phyloP scores from a whole-genome alignment of 2,329 filamentous ascomycete genomes.

The Ceratocystis alfenasii region DNA sequence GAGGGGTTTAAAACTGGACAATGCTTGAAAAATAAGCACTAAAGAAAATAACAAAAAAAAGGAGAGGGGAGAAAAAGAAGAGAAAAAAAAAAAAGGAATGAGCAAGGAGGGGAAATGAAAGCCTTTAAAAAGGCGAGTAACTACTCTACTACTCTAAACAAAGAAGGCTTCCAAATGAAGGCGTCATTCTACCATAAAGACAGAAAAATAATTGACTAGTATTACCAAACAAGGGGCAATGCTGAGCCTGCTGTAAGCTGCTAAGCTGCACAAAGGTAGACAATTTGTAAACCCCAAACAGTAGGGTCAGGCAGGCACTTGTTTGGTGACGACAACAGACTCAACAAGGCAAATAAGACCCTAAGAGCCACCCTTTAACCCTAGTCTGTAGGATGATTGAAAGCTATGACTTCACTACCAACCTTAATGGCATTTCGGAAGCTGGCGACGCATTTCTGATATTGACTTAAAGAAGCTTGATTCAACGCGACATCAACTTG shows the following conservation, averaged over 20 bases:
- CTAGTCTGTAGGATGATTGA: too few species aligned
- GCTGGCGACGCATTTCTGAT: too few species aligned
- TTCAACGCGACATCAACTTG: too few species aligned
- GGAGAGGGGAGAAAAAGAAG: not conserved
- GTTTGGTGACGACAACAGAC: not conserved
- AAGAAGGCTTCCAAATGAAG: conserved; percentile 3
- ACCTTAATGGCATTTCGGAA: too few species aligned
- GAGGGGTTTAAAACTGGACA: not conserved
- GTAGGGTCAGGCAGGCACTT: conserved; percentile 5
- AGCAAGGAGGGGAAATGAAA: not conserved
- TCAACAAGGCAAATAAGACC: not conserved
- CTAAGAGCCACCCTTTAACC: too few species aligned
- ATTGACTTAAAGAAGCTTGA: not conserved
- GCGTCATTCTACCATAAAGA: not conserved
- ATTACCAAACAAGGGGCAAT: not conserved
- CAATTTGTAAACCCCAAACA: not conserved
- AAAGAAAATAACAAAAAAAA: not conserved
- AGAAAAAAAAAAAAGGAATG: not conserved
- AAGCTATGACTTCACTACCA: too few species aligned
- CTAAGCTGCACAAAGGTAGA: not conserved
- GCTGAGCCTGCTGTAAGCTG: not conserved
- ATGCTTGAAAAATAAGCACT: not conserved
- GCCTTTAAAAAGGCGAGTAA: conserved; percentile 1
- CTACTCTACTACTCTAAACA: not conserved
- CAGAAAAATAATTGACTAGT: not conserved